Conservation (phyloP, 1,284 basidiomycete genomes). For the Ustilago vetiveriae region DNA sequence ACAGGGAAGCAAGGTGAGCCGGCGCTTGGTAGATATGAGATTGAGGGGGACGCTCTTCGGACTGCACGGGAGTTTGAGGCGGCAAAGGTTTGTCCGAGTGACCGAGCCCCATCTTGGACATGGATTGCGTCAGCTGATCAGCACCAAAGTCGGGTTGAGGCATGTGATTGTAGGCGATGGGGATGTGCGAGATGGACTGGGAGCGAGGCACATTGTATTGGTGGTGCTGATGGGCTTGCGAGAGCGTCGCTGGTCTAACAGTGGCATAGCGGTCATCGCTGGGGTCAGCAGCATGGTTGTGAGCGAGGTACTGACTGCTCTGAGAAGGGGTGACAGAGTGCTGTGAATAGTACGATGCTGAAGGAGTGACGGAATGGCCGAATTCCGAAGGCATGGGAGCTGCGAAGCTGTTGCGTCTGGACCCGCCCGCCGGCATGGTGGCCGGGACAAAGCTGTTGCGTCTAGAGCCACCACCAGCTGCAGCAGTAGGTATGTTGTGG, state of each 20-base stretch:
- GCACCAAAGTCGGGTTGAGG: constrained; percentile 36
- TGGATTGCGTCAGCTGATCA: constrained; percentile 35
- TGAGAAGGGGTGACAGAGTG: constrained; percentile 40
- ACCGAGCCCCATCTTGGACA: constrained; percentile 41
- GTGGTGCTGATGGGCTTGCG: constrained; percentile 6
- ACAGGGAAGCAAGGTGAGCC: constrained; percentile 40
- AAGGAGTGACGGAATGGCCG: constrained; percentile 29
- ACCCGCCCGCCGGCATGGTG: constrained; percentile 12
- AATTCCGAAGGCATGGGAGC: constrained; percentile 26
- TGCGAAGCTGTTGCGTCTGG: constrained; percentile 30
- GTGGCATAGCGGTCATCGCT: constrained; percentile 41
- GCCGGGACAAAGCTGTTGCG: constrained; percentile 28
- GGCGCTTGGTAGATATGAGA: constrained; percentile 49
- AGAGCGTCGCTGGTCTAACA: constrained; percentile 17
- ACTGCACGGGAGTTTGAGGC: constrained; percentile 16
- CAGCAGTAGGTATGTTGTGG: constrained; percentile 15
- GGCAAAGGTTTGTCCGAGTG: constrained; percentile 31
- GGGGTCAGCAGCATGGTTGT: constrained; percentile 8
- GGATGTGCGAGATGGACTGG: constrained; percentile 37
- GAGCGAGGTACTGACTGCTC: constrained; percentile 23
- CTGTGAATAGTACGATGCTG: constrained; percentile 42
- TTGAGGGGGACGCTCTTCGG: constrained; percentile 29
- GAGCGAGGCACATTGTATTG: constrained; percentile 31
- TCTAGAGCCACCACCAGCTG: constrained; percentile 5
- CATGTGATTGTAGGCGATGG: constrained; percentile 24